Base-by-base conservation (phyloP, 2,329 filamentous ascomycete genomes). In the Aspergillus nomiae region DNA sequence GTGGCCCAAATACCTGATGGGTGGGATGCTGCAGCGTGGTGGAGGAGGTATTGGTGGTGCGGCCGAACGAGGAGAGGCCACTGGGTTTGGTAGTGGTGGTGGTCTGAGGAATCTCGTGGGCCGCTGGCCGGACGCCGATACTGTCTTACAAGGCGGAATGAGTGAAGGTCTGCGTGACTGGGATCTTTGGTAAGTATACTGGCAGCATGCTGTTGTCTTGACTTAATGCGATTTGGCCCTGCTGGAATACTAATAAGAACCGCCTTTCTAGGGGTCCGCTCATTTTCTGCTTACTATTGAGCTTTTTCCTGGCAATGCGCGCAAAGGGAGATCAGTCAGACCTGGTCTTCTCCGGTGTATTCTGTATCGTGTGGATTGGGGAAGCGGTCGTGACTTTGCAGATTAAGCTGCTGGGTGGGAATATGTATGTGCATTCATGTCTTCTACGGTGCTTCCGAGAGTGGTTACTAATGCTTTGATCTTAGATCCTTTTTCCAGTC, bases 381-480 rank as follows among this genome's bases (percentile, higher is more conserved):
- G 94, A 98, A 82, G 94, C 94, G 1, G 90, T 97, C 4, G 95
- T 99, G 63, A 99, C 95, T n/a, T 81, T 96, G 74, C 95, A 99
- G 85, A 98, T 99, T 78, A 97, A 96, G 82, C 83, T 99, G 70
- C 81, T 99, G 63, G 95, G 95, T 63, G 95, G 95, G 53, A 97
- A 95, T 82, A 97, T 99, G 94, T 98, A 83, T 80, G 93, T 87
- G 26, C 56, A n/a, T 11, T 34, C 46, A 53, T 61, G 28, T 54
- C 5, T 61, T 58, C 54, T n/a, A 36, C n/a, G 6, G 9, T 14
- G n/a, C 6, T 21, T 26, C 21, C 12, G n/a, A 10, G 12, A n/a
- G 41, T n/a, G 19, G 63, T 54, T 63, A 63, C 71, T 75, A 58
- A 75, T 58, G 43, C 43, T 10, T 26, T 32, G 12, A 19, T n/a